Base-by-base conservation (phyloP, 2,329 filamentous ascomycete species). In the Herpotrichia juniperi region DNA sequence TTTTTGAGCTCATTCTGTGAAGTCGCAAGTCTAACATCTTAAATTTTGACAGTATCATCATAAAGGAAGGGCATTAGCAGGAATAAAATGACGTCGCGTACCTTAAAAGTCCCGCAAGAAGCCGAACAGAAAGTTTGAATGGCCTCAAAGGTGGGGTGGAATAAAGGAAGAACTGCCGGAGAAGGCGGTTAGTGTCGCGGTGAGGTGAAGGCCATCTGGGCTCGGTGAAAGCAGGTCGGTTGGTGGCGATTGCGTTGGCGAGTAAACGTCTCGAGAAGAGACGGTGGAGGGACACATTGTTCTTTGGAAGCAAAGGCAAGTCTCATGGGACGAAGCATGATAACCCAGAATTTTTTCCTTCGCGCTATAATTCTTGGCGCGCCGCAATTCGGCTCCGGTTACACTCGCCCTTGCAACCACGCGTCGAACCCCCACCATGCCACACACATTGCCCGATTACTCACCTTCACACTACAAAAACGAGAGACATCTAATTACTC, bases 1-100 rank as follows among this genome's bases (percentile, higher is more conserved):
- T 60, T 69, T 62, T 61, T 58, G 61, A 62, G 68, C 68, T 72
- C 69, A 73, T 66, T 54, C 60, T 57, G 39, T 50, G 51, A 53
- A 62, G 62, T 73, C 69, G 69, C 68, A 73, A 73, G 69, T 73
- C 69, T 73, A 73, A 73, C 69, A 73, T 73, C 69, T 73, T 61
- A 52, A 57, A 67, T 63, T 63, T 58, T 61, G 69, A 73, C 69
- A 50, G 61, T 46, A 57, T 73, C 69, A 73, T 73, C 69, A 73
- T 67, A 48, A 45, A 50, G 46, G 49, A 46, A 48, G 39, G 39
- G 30, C 9, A 37, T 8, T 17, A 16, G 6, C 19, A 42, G 14
- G n/a, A 11, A 46, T 4, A 16, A 22, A 37, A 26, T 26, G n/a
- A 19, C 8, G 26, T 21, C 48, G 57, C 58, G 37, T 50, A 67